Base-by-base conservation (phyloP, 495 filamentous ascomycete species). In the Penicillium parvum region DNA sequence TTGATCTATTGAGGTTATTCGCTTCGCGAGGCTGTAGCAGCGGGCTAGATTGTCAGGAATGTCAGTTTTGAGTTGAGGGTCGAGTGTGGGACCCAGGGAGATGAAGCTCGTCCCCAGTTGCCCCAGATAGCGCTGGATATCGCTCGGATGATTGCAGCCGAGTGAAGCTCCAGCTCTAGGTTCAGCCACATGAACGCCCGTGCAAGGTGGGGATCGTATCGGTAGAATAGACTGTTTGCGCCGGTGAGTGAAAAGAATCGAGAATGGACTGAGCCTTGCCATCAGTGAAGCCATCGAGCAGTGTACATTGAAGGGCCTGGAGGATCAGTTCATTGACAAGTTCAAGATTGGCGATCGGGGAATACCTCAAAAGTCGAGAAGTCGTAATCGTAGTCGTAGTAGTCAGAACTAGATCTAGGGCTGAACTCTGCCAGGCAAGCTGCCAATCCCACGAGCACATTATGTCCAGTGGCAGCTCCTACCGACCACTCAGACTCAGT, bases 131-230 rank as follows among this genome's bases (percentile, higher is more conserved):
- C 33, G 14, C 18, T 34, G 40, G n/a, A 22, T 23, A 8, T 28
- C 29, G 23, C 25, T 42, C 32, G 40, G 39, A 30, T 14, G 32
- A n/a, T 21, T 23, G 25, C 12, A 21, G 32, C 35, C 47, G 47
- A 48, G 38, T 17, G 18, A 36, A 37, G 30, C 39, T 40, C 22
- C 37, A 18, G 14, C 16, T 28, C 43, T 41, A 50, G 42, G 50
- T 60, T 60, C 53, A 57, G 57, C 53, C 53, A 57, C 50, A 26
- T 32, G 34, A 49, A 43, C 40, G 40, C 47, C 47, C 35, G 39
- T 40, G 51, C 39, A 36, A 20, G 39, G 37, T 20, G 32, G 29
- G 33, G 38, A 9, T 37, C 33, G 37, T 39, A 43, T 35, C 21
- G 34, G 16, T 15, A 32, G 20, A 35, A 8, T 30, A 40, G 33